Percentiles rank a stretch among this genome's conserved stretches.
These are phyloP conservation scores for Trametes sanguinea DNA, from an alignment of 768 basidiomycete species.

Conservation along the genomic window DNA sequence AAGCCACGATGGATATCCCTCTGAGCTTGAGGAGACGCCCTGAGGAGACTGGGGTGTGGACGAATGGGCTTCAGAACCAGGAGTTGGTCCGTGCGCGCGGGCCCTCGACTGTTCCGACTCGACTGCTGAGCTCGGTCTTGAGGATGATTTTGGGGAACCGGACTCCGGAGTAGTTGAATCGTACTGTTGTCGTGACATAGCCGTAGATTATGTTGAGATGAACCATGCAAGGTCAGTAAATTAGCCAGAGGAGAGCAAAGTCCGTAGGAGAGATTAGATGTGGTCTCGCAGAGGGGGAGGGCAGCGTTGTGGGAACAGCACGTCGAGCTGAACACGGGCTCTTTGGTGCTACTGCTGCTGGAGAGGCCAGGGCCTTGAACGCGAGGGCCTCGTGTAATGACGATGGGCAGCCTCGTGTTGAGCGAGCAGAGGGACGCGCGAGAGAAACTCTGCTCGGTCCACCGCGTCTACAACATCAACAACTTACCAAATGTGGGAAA, in stretches of 20 bases:
- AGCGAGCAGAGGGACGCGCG: slow-evolving; percentile 27
- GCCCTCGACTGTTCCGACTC: slow-evolving; percentile 16
- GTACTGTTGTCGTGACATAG: slow-evolving; percentile 35
- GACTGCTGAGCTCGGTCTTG: slow-evolving; percentile 28
- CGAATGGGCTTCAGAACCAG: slow-evolving; percentile 23
- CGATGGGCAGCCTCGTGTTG: slow-evolving; percentile 33
- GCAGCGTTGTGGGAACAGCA: slow-evolving; percentile 27
- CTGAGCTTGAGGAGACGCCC: slow-evolving; percentile 40
- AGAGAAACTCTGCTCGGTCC: slow-evolving; percentile 14
- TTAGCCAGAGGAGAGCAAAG: slow-evolving; percentile 23
- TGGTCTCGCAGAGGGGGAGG: slow-evolving; percentile 24
- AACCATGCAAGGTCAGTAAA: slow-evolving; percentile 31
- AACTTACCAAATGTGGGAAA: slow-evolving; percentile 25
- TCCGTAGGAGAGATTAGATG: slow-evolving; percentile 30
- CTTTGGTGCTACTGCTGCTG: slow-evolving; percentile 27
- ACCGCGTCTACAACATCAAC: slow-evolving; percentile 26
- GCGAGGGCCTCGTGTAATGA: slow-evolving; percentile 35
- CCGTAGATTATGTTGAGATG: slow-evolving; percentile 27
- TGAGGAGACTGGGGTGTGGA: slow-evolving; percentile 30
- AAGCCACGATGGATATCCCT: slow-evolving; percentile 85
- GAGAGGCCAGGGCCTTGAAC: slow-evolving; percentile 26
- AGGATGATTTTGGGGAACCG: slow-evolving; percentile 31
- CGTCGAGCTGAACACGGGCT: slow-evolving; percentile 31
- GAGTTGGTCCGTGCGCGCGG: slow-evolving; percentile 20
- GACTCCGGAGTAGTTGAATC: slow-evolving; percentile 26